Percentiles rank a stretch among this genome's conserved stretches.
Evolutionary conservation across 2,329 filamentous ascomycete genomes (phyloP).

Genomic region (Grosmannia serpens): DNA sequence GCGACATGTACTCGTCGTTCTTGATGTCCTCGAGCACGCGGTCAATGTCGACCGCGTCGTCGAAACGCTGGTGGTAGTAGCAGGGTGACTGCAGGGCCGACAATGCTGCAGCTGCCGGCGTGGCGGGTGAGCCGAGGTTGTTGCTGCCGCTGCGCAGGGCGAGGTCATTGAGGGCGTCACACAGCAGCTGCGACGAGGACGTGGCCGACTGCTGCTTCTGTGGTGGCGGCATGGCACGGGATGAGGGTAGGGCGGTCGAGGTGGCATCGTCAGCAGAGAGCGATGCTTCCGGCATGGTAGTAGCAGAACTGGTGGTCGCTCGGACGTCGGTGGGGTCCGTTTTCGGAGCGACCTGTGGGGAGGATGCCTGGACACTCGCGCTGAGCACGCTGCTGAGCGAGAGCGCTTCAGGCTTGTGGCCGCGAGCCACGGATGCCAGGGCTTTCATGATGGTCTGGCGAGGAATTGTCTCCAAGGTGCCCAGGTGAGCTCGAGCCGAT

Average conservation of each 20-base stretch:
- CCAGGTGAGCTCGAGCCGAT: constrained; percentile 13
- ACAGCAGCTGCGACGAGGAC: constrained; percentile 49
- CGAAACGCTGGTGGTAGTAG: constrained; percentile 96
- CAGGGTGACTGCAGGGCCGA: constrained; percentile 79
- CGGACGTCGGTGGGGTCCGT: neutral
- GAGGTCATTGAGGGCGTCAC: constrained; percentile 45
- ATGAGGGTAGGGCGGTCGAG: neutral
- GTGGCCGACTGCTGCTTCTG: constrained; percentile 17
- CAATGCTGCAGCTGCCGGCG: constrained; percentile 22
- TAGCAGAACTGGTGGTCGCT: neutral
- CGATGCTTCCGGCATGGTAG: neutral
- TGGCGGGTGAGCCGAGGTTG: constrained; percentile 22
- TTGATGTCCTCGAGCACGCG: constrained; percentile 92
- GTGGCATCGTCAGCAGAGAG: neutral
- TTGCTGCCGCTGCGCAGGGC: constrained; percentile 20
- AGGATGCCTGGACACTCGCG: constrained; percentile 17
- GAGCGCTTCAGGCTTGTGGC: constrained; percentile 50
- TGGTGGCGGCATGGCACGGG: neutral
- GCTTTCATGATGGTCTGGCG: constrained; percentile 77
- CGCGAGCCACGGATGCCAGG: constrained; percentile 54
- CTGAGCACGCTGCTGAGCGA: constrained; percentile 50
- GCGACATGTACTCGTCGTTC: constrained; percentile 79
- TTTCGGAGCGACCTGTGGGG: neutral
- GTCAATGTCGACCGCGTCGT: constrained; percentile 89
- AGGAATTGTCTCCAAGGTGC: constrained; percentile 56